phyloP scores from a whole-genome alignment of 495 filamentous ascomycete genomes.

The Thermothielavioides terrestris region DNA sequence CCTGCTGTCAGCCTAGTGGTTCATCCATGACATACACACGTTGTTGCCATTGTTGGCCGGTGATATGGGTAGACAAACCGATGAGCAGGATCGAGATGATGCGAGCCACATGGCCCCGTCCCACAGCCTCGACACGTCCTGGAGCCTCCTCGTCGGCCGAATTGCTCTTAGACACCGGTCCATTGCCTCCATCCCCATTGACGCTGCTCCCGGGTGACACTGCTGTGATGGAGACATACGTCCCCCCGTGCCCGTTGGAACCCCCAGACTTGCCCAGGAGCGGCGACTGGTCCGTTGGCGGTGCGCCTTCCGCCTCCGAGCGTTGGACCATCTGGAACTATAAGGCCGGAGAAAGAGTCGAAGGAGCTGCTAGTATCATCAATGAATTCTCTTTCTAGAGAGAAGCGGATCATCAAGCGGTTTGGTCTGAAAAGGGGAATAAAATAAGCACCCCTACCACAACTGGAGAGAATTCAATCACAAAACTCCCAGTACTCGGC shows the following conservation, averaged over 20 bases:
- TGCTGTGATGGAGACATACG: slow-evolving; percentile 2
- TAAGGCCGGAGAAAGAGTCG: neutral
- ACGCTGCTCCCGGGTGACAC: neutral
- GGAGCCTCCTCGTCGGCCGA: slow-evolving; percentile 14
- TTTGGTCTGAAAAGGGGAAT: too few species aligned
- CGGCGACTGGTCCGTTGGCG: slow-evolving; percentile 9
- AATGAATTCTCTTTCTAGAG: too few species aligned
- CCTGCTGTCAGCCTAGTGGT: neutral
- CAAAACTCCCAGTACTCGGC: too few species aligned
- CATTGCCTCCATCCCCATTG: neutral
- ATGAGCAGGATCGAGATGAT: slow-evolving; percentile 26
- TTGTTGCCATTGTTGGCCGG: neutral
- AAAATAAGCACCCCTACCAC: too few species aligned
- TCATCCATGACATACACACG: neutral
- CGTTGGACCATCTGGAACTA: slow-evolving; percentile 4
- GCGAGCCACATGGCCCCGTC: slow-evolving; percentile 4
- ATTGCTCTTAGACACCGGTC: neutral
- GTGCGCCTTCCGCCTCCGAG: neutral
- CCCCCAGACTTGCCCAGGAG: neutral
- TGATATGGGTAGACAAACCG: slow-evolving; percentile 9
- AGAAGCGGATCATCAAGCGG: too few species aligned
- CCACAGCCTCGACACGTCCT: neutral
- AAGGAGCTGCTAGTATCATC: too few species aligned
- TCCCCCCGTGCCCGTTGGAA: neutral
- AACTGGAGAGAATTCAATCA: too few species aligned